phyloP scores from a whole-genome alignment of 305 asterid species.

The Plantago rigida region DNA sequence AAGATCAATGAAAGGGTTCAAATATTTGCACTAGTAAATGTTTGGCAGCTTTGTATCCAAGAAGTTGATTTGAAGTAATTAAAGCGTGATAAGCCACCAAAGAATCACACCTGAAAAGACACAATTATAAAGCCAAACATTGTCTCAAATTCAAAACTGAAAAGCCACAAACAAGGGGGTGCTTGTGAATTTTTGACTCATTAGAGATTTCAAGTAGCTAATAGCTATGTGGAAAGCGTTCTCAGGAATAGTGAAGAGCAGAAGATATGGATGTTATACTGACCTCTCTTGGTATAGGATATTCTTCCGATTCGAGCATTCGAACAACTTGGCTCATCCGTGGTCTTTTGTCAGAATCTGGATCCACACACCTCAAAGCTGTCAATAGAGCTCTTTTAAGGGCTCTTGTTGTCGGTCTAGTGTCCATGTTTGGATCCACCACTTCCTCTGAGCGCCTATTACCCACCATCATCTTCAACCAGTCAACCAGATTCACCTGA shows the following conservation, averaged over 20 bases:
- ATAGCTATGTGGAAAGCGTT: not conserved
- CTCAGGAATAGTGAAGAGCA: not conserved
- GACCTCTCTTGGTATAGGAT: slow-evolving; percentile 94
- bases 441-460: slow-evolving; percentile 86
- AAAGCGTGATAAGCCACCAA: no score
- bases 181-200: no score
- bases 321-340: slow-evolving; percentile 92
- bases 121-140: no score
- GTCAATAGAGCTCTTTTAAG: slow-evolving; percentile 83
- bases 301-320: slow-evolving; percentile 95
- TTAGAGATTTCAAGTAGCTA: not conserved
- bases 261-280: slow-evolving; percentile 7
- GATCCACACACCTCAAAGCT: slow-evolving; percentile 94
- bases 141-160: no score
- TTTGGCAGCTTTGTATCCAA: no score
- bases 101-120: no score
- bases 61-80: no score
- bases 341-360: slow-evolving; percentile 93
- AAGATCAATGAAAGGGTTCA: no score
- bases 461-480: slow-evolving; percentile 98
- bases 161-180: no score
- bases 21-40: no score
- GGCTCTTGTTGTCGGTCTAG: slow-evolving; percentile 77
- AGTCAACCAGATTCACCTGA: slow-evolving; percentile 90
- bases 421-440: slow-evolving; percentile 76